phyloP scores from a whole-genome alignment of 2,329 filamentous ascomycete genomes.

The Thielaviopsis musarum region DNA sequence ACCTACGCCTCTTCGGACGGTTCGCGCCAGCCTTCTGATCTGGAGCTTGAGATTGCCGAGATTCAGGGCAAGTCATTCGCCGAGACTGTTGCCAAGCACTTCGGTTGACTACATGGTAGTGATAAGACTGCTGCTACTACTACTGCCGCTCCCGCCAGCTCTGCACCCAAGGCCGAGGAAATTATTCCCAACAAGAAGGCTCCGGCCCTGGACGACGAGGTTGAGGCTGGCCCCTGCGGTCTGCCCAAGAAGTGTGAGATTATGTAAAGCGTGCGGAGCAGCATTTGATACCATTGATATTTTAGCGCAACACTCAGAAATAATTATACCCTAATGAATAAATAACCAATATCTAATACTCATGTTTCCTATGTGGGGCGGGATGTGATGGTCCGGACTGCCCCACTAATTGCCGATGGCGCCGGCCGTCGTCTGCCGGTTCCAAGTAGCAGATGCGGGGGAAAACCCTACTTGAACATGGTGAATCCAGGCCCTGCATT shows the following conservation, averaged over 20 bases:
- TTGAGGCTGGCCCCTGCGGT: conserved; percentile 56
- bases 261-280: conserved; percentile 7
- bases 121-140: conserved; percentile 17
- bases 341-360: neutral
- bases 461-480: no score
- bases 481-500: no score
- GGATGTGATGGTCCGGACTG: neutral
- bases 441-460: neutral
- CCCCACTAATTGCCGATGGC: neutral
- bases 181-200: conserved; percentile 11
- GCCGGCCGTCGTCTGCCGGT: neutral
- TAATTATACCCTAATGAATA: conserved; percentile 2
- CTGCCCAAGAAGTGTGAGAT: conserved; percentile 31
- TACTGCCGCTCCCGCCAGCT: conserved; percentile 12
- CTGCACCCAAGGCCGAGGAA: conserved; percentile 14
- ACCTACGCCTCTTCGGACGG: conserved; percentile 71
- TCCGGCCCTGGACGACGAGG: conserved; percentile 26
- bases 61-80: conserved; percentile 80
- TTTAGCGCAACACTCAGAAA: neutral
- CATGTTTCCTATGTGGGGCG: no score
- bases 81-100: conserved; percentile 52
- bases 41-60: conserved; percentile 65
- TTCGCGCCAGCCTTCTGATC: conserved; percentile 57
- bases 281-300: conserved; percentile 11
- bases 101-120: conserved; percentile 62